phyloP scores from a whole-genome alignment of 2,329 filamentous ascomycete species.

The Coccinonectria pachysandricola region DNA sequence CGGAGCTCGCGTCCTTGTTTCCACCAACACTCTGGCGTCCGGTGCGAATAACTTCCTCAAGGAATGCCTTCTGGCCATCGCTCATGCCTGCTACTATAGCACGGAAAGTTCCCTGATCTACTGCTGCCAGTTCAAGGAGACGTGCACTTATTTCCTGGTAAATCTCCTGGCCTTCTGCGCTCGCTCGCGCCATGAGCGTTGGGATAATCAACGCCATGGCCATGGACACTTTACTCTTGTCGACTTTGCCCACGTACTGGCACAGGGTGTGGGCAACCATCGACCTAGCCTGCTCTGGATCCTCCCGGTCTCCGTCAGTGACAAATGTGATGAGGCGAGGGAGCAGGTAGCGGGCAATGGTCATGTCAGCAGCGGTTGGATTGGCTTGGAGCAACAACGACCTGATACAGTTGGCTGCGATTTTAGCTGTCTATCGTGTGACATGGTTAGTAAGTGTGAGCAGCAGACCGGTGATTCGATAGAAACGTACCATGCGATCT shows the following conservation, averaged over 20 bases:
- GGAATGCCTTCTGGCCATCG: constrained; percentile 58
- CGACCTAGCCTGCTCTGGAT: constrained; percentile 64
- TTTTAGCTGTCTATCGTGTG: constrained; percentile 59
- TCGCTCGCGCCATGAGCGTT: constrained; percentile 62
- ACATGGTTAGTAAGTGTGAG: constrained; percentile 8
- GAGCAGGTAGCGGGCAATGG: constrained; percentile 63
- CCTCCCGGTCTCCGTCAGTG: constrained; percentile 58
- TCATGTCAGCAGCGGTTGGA: constrained; percentile 56
- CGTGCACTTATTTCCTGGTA: constrained; percentile 66
- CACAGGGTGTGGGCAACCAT: constrained; percentile 67
- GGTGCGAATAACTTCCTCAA: constrained; percentile 71
- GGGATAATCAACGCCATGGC: constrained; percentile 72
- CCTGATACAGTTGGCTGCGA: constrained; percentile 81
- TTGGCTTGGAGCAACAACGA: constrained; percentile 64
- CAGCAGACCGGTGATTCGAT: too few relatives aligned
- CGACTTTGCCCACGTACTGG: constrained; percentile 49
- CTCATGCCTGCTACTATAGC: constrained; percentile 62
- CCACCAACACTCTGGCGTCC: constrained; percentile 40
- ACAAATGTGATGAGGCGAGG: constrained; percentile 70
- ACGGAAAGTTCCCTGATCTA: constrained; percentile 64
- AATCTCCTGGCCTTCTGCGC: constrained; percentile 47
- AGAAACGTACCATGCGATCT: constrained; percentile 61
- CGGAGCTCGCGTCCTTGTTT: constrained; percentile 27
- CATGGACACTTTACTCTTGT: constrained; percentile 36
- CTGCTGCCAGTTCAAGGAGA: constrained; percentile 70